Evolutionary conservation across 202 grass and related monocot species (phyloP).

Genomic region (Eragrostis tef): DNA sequence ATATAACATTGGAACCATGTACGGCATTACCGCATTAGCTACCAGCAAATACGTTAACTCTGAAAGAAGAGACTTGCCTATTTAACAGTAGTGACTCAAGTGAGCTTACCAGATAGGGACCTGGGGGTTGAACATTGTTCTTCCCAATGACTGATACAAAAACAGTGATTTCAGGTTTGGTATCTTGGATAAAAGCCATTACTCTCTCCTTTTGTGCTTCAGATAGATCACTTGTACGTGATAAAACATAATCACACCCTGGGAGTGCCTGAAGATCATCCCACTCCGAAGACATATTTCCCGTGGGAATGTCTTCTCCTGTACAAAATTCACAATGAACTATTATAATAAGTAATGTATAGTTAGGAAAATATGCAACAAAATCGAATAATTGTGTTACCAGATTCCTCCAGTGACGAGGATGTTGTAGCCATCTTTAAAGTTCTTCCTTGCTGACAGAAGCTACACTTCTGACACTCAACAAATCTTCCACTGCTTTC

Average conservation of each 20-base stretch:
- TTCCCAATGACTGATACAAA: conserved; percentile 48
- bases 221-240: conserved; percentile 36
- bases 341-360: neutral
- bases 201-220: conserved; percentile 45
- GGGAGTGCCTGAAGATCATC: conserved; percentile 20
- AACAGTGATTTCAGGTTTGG: conserved; percentile 33
- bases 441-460: neutral
- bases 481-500: neutral
- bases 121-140: conserved; percentile 6
- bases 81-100: neutral
- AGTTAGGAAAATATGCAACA: conserved; percentile 1
- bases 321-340: neutral
- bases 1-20: neutral
- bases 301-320: conserved; percentile 33
- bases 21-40: neutral
- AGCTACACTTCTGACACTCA: neutral
- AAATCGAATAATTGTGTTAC: conserved; percentile 30
- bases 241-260: conserved; percentile 30
- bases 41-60: neutral
- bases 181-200: conserved; percentile 32
- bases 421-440: conserved; percentile 6
- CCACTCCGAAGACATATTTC: neutral
- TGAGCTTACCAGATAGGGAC: conserved; percentile 45
- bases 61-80: neutral
- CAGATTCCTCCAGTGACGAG: conserved; percentile 38